These are phyloP conservation scores for Leccinum subspadiceum DNA, from an alignment of 1,284 basidiomycete species.

Conservation along the genomic window DNA sequence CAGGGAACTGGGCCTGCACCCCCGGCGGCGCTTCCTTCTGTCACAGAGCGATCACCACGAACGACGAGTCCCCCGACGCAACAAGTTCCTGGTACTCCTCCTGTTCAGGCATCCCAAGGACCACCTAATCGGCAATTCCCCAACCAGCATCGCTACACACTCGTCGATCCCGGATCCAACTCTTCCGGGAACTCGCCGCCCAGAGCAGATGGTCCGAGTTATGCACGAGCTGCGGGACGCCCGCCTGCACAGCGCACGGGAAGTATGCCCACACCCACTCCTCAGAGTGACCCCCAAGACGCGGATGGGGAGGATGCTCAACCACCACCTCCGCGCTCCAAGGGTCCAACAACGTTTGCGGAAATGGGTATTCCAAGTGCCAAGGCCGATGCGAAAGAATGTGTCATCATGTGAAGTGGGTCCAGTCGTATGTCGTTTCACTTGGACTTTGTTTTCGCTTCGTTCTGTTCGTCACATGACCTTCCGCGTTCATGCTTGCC, in stretches of 20 bases:
- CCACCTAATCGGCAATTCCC: conserved; percentile 26
- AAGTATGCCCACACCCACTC: conserved; percentile 16
- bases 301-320: conserved; percentile 4
- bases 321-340: conserved; percentile 13
- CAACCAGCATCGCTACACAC: conserved; percentile 41
- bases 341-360: conserved; percentile 78
- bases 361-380: conserved; percentile 87
- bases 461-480: not conserved
- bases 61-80: conserved; percentile 13
- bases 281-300: conserved; percentile 8
- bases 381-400: conserved; percentile 77
- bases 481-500: not conserved
- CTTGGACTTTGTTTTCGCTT: not conserved
- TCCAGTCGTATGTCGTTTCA: not conserved
- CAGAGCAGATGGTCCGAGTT: conserved; percentile 21
- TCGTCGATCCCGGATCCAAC: conserved; percentile 36
- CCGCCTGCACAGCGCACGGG: conserved; percentile 26
- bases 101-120: conserved; percentile 8
- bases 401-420: conserved; percentile 67
- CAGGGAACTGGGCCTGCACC: conserved; percentile 5
- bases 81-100: not conserved
- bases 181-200: conserved; percentile 8
- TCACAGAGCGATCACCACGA: conserved; percentile 15
- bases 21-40: conserved; percentile 6
- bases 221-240: conserved; percentile 28